Evolutionary conservation across 1,139 yeast species (phyloP), one percentile per base, ranked within the genome.

Genomic region (Eremothecium coryli): DNA sequence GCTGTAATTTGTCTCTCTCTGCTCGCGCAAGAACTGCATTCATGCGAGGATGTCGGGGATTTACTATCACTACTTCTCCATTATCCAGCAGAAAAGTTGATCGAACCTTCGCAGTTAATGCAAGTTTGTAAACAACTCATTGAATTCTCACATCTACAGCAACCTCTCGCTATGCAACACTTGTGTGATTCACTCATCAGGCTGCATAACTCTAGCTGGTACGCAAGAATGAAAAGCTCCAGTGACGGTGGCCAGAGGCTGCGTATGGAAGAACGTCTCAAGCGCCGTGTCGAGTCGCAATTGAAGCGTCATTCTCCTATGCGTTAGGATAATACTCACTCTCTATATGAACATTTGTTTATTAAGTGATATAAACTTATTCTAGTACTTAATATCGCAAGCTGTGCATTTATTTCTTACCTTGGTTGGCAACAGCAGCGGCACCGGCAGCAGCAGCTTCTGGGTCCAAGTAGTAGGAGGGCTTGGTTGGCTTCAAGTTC

Each of bases 361-460:
- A n/a, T n/a, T n/a, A n/a, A n/a, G n/a, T n/a, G n/a, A n/a, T n/a
- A n/a, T n/a, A n/a, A n/a, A n/a, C n/a, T n/a, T n/a, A n/a, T n/a
- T n/a, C n/a, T n/a, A n/a, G n/a, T n/a, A n/a, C n/a, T n/a, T n/a
- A n/a, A n/a, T n/a, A n/a, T n/a, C n/a, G n/a, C n/a, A n/a, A n/a
- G n/a, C n/a, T 11, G n/a, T 13, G 24, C 24, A 27, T 27, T 26
- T 40, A 35, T 36, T 71, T 72, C 69, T 71, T 70, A 65, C 97
- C 97, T 73, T 88, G 97, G 58, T 85, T 85, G 55, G 97, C 97
- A 52, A 88, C 97, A 42, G 96, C 96, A 58, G 96, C 96, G 49
- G 97, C 97, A 73, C 97, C 97, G 41, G 96, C 96, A 48, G 86
- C 95, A 60, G 97, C 97, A 59, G 96, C 97, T 71, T 85, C 96